phyloP scores from a whole-genome alignment of 1,139 yeast species.

The Blastobotrys serpentis region DNA sequence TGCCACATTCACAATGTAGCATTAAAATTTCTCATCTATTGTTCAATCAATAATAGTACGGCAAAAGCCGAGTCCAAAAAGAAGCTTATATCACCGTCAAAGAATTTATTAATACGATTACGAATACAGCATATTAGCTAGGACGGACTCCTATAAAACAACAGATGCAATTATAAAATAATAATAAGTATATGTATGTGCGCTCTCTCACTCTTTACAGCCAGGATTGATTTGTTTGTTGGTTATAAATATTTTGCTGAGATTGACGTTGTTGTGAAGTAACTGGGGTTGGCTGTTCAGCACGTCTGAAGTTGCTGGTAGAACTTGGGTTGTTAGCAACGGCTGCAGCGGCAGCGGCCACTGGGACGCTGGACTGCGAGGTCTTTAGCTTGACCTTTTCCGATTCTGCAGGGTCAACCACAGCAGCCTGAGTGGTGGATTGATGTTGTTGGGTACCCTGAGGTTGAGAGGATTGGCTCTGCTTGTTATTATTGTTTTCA shows the following conservation, averaged over 20 bases:
- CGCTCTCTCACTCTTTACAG: conserved; percentile 8
- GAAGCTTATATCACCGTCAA: not conserved
- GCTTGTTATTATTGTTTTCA: conserved; percentile 2
- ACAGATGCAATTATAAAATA: conserved; percentile 9
- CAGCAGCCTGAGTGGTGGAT: conserved; percentile 11
- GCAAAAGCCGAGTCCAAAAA: too few relatives aligned
- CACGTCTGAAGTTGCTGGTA: conserved; percentile 16
- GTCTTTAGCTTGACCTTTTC: conserved; percentile 7
- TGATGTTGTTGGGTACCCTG: conserved; percentile 5
- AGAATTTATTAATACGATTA: conserved; percentile 2
- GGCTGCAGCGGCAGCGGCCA: conserved; percentile 27
- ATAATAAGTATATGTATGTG: conserved; percentile 1
- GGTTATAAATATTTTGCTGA: conserved; percentile 27
- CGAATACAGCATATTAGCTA: conserved; percentile 10
- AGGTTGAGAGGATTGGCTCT: conserved; percentile 10
- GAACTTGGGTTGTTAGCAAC: conserved; percentile 24
- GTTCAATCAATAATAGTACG: too few relatives aligned
- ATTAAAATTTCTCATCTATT: too few relatives aligned
- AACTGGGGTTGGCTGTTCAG: conserved; percentile 1
- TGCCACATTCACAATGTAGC: too few relatives aligned
- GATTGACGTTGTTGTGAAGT: conserved; percentile 31
- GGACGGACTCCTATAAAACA: conserved; percentile 1
- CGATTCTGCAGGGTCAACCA: conserved; percentile 5
- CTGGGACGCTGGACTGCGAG: conserved; percentile 17
- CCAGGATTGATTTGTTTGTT: conserved; percentile 22